Evolutionary conservation across 202 grass and related monocot species (phyloP), one percentile per base, ranked within the genome.

Genomic region (Cymbopogon flexuosus): DNA sequence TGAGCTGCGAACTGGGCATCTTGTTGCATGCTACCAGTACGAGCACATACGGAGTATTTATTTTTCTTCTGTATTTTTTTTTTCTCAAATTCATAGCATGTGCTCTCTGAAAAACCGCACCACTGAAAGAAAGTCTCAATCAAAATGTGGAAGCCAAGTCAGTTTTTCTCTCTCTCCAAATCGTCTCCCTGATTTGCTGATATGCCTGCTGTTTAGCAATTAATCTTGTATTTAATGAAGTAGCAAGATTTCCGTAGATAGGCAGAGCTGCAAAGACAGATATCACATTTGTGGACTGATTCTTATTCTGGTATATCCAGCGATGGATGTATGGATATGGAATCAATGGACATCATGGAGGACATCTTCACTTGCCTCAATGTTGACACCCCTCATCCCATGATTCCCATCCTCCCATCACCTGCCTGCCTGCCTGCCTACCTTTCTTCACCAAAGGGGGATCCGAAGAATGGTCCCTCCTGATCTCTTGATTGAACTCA

Each of bases 261-360:
- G 14, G 43, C 10, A 85, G 27, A 18, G 13, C 14, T 23, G 7
- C 23, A 72, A 5, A 29, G 63, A 84, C 59, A 35, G 13, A 56
- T 56, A 39, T 1, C 0, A 22, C 37, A 68, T 68, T 67, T 43
- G 30, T 68, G 49, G 22, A 80, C 13, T 23, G 66, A 18, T 59
- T 35, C 45, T 62, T 68, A 29, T 89, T 61, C 21, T 73, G 60
- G 21, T 68, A 89, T 68, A 67, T 58, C 57, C 40, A 35, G 27
- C 27, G 4, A 57, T 57, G 52, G 1, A 18, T 51, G 45, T 15
- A 14, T 46, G 39, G 1, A 19, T 19, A 39, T 60, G 34, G 51
- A 62, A 72, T 54, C 83, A 68, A 77, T 49, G 66, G 41, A 73
- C 83, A 81, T 78, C 83, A 78, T 89, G 82, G 77, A 49, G 65